Percentiles rank a stretch among this genome's conserved stretches.
Evolutionary conservation across 306 rosid genomes (phyloP).

Genomic region (Lagenaria siceraria): DNA sequence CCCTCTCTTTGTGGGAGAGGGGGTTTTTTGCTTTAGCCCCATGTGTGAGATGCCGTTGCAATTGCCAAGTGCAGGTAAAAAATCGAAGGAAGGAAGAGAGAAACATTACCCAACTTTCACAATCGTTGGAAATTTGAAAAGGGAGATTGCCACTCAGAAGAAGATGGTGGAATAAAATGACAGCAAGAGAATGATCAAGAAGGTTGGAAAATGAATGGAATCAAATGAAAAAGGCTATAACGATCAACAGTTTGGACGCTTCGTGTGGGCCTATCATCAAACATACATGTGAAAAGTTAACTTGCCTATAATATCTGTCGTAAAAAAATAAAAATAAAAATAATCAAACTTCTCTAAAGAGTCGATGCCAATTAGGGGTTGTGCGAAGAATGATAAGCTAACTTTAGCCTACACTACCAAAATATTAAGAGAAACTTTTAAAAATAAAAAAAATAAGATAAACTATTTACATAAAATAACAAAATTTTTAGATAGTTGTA

Average conservation of each 20-base stretch:
- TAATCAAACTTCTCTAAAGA: too few species aligned
- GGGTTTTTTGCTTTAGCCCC: background rate
- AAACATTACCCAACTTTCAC: background rate
- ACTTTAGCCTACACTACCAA: too few species aligned
- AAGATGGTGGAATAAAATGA: background rate
- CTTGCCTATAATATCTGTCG: too few species aligned
- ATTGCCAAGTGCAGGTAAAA: background rate
- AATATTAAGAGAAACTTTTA: too few species aligned
- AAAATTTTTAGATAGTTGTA: too few species aligned
- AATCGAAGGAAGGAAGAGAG: background rate
- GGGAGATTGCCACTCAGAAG: background rate
- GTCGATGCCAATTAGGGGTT: too few species aligned
- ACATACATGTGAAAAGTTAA: background rate
- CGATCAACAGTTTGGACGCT: background rate
- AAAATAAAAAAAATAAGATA: too few species aligned
- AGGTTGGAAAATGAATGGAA: background rate
- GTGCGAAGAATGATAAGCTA: too few species aligned
- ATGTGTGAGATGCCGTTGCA: background rate
- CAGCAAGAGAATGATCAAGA: background rate
- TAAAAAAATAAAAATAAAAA: too few species aligned
- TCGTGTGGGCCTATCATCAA: background rate
- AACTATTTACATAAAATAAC: too few species aligned
- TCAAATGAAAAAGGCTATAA: background rate
- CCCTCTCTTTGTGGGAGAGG: background rate
- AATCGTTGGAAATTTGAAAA: background rate